These are phyloP conservation scores for Onygenales sp. DNA, from an alignment of 2,329 filamentous ascomycete species.

Conservation along the genomic window DNA sequence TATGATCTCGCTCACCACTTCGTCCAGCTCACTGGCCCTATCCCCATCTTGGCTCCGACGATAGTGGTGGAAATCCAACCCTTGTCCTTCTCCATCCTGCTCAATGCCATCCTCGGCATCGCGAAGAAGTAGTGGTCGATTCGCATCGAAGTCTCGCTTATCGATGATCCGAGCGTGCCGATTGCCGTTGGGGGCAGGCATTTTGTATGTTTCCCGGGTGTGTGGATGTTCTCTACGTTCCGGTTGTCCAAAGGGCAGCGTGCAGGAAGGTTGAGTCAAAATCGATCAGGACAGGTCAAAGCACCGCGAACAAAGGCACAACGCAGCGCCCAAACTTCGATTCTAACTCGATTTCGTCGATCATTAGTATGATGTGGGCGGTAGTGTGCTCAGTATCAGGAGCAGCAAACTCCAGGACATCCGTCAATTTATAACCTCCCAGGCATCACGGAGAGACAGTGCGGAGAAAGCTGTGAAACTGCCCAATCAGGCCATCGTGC, in stretches of 20 bases:
- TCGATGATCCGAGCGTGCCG: slow-evolving; percentile 19
- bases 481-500: neutral
- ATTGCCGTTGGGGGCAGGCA: neutral
- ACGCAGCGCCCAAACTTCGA: neutral
- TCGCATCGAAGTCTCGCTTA: slow-evolving; percentile 38
- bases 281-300: neutral
- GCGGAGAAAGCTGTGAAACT: neutral
- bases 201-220: neutral
- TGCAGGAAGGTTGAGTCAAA: neutral
- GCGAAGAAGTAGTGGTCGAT: slow-evolving; percentile 23
- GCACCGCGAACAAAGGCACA: neutral
- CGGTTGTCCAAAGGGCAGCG: neutral
- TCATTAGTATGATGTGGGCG: too few species aligned
- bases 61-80: slow-evolving; percentile 5
- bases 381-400: neutral
- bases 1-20: slow-evolving; percentile 52
- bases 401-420: neutral
- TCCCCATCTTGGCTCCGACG: slow-evolving; percentile 7
- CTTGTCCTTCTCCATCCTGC: slow-evolving; percentile 1
- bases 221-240: neutral
- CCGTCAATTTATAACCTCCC: neutral
- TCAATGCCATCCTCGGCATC: slow-evolving; percentile 10
- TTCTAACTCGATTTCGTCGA: neutral
- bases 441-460: neutral
- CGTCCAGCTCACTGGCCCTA: slow-evolving; percentile 42